Evolutionary conservation across 768 basidiomycete genomes (phyloP), one percentile per base, ranked within the genome.

Genomic region (Sporobolomyces pararoseus): DNA sequence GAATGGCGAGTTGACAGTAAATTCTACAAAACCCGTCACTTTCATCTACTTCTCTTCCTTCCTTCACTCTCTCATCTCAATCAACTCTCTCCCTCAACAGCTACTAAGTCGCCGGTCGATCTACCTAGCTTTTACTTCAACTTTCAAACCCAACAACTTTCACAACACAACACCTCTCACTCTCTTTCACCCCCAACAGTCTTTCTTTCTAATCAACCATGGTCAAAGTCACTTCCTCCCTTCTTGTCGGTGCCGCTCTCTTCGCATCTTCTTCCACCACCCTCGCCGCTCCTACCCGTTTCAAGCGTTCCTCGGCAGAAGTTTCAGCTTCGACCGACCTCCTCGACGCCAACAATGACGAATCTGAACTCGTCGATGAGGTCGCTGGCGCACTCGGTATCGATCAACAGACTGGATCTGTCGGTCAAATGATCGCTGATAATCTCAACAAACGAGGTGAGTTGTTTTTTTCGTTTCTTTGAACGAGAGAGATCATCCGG

Each of bases 211-310:
- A 50, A 63, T n/a, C 35, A 31, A 61, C 57, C 54, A 66, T 66
- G 65, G 65, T 68, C 61, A 68, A 68, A 39, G 47, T 68, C 67
- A 53, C 67, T 51, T 62, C 67, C 17, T 63, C 67, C 60, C 54
- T 63, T 54, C 42, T 68, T 37, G 53, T 68, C 47, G 67, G 42
- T 44, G 67, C 61, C 21, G 53, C 60, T 54, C 52, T 55, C 60
- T 35, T 68, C 67, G 67, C 66, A 12, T 47, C 46, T 59, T 68
- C 66, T 23, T 62, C 66, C 16, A 52, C 66, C 19, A 55, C 61
- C 17, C 67, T 68, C 61, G 67, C 61, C 37, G 67, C 67, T 52
- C 67, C 67, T 6, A 68, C 67, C 25, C 67, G 44, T 31, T 55
- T 55, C 44, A 52, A 44, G 59, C 37, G 52, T 44, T 35, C 66